Evolutionary conservation across 495 filamentous ascomycete genomes (phyloP), one percentile per base, ranked within the genome.

Genomic region (Penicillium crystallinum): DNA sequence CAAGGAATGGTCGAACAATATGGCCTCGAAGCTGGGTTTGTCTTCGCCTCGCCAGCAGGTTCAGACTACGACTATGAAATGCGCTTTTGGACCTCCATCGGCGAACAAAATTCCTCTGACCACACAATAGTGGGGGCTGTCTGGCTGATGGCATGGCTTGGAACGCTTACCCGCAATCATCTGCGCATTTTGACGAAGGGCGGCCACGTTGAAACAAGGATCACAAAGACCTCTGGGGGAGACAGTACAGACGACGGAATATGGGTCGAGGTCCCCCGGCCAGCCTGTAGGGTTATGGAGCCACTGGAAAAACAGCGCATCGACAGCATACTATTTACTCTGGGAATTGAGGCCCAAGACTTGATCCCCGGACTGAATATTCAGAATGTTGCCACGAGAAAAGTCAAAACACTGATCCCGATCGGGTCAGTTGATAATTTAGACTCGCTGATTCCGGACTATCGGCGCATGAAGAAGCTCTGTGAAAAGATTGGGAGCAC

Each of bases 81-180:
- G 35, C 44, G 53, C 14, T 46, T 49, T 15, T 58, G 49, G 34
- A 46, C 46, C 11, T 48, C 52, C 12, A 39, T 42, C 11, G 36
- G 52, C n/a, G 59, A 59, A 25, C 51, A 56, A 53, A 49, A 56
- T 23, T 56, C 51, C 49, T 56, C 55, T 3, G 49, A 53, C 10
- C 55, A 53, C 31, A 49, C 49, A 15, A 58, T 45, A 1, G 41
- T 62, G 0, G 52, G 56, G 9, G 45, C 53, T 2, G 23, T 53
- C 14, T 62, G 45, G 55, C 11, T 56, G 4, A 38, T 59, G 23
- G 22, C 52, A 4, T n/a, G 46, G 11, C 49, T 55, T 10, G 39
- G 34, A 1, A 7, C 49, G 18, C 7, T 58, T 17, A n/a, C 19
- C 14, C 41, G 6, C 1, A 46, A 35, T 11, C 35, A 35, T 4